These are phyloP conservation scores for Porodaedalea pini DNA, from an alignment of 1,284 basidiomycete species.

Conservation along the genomic window DNA sequence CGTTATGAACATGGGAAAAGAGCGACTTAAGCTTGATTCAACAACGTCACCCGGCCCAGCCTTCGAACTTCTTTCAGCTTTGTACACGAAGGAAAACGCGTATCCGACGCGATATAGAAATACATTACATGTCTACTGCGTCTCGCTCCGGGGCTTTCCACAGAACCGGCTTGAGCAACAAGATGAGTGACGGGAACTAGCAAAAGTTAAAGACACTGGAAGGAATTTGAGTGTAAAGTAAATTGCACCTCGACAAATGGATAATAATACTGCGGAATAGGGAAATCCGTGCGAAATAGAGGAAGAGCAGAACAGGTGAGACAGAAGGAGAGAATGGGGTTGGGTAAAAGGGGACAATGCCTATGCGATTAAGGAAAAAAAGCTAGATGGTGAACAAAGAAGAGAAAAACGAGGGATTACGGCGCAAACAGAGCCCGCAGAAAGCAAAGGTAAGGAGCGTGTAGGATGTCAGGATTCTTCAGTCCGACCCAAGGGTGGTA, in stretches of 20 bases:
- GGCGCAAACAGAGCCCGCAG: slow-evolving; percentile 27
- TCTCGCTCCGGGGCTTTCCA: slow-evolving; percentile 7
- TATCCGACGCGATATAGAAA: slow-evolving; percentile 16
- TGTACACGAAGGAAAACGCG: neutral
- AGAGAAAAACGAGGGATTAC: slow-evolving; percentile 25
- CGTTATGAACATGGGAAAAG: no score
- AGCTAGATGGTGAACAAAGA: slow-evolving; percentile 23
- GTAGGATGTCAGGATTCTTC: slow-evolving; percentile 24
- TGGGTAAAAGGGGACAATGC: slow-evolving; percentile 21
- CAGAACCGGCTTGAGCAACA: slow-evolving; percentile 5
- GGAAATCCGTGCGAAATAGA: slow-evolving; percentile 19
- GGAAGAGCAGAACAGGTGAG: slow-evolving; percentile 19
- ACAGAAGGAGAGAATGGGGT: slow-evolving; percentile 11
- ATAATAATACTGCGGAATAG: slow-evolving; percentile 19
- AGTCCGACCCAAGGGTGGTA: slow-evolving; percentile 47
- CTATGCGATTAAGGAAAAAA: slow-evolving; percentile 26
- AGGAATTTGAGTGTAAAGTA: slow-evolving; percentile 22
- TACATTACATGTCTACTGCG: slow-evolving; percentile 21
- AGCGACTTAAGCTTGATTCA: no score
- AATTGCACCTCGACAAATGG: slow-evolving; percentile 1
- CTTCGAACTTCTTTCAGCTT: neutral
- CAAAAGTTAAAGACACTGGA: slow-evolving; percentile 15
- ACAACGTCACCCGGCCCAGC: no score
- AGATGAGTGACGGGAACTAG: slow-evolving; percentile 20
- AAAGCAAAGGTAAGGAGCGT: slow-evolving; percentile 25